Evolutionary conservation across 306 rosid species (phyloP), one percentile per base, ranked within the genome.

Genomic region (Alnus rubra): DNA sequence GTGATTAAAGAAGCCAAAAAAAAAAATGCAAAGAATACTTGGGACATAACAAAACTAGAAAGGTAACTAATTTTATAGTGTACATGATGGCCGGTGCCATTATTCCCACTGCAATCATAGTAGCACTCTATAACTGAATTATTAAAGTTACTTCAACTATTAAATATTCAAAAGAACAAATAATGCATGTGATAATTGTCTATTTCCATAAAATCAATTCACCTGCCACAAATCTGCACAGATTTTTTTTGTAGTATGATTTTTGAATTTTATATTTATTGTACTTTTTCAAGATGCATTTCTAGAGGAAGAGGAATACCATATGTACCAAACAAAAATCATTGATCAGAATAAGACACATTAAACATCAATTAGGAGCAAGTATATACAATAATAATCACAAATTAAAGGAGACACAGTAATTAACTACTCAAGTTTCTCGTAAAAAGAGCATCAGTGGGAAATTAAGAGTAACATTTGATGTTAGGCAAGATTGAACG

Each of bases 391-490:
- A 62, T 39, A 53, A 39, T 51, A 82, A 50, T 35, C 12, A 77
- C 7, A 7, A 71, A 84, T 77, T 37, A 77, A 82, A 60, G 58
- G 71, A 16, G 64, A 84, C 72, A 50, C 42, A 44, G 74, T 52
- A 76, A 79, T 79, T 70, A 55, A 56, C 71, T 16, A 55, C 77
- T 74, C 44, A 81, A 64, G 83, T 79, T 49, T 56, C 45, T 71
- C 15, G 33, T 16, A 44, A 72, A 50, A 72, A 49, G 39, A 30
- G 56, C 19, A 6, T 63, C 11, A 71, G 28, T 56, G 76, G 55
- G 35, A 4, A 64, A 65, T 33, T 7, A 69, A 65, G 81, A 48
- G 67, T 35, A 28, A 69, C 74, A 68, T 71, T 49, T 23, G 60
- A 53, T 18, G 81, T 77, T 73, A 69, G 53, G 59, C 71, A 62